phyloP scores from a whole-genome alignment of 768 basidiomycete species.

The Mycena filopes region DNA sequence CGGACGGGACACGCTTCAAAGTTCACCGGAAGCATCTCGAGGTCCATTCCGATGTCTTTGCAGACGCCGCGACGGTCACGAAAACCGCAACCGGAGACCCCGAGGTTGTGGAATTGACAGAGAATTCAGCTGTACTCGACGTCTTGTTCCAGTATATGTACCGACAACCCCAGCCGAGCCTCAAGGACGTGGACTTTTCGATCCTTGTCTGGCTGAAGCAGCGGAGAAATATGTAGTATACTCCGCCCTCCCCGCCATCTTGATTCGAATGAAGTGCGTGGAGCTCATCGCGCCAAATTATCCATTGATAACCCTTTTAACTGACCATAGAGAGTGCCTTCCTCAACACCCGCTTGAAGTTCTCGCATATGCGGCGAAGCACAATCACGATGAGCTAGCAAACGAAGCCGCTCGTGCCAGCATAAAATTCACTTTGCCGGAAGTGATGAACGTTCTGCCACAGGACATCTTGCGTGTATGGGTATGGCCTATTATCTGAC shows the following conservation, averaged over 20 bases:
- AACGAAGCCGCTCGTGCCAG: neutral
- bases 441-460: neutral
- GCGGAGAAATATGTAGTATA: slow-evolving; percentile 1
- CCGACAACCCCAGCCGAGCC: slow-evolving; percentile 33
- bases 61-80: neutral
- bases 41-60: slow-evolving; percentile 27
- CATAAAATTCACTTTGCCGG: neutral
- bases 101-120: slow-evolving; percentile 8
- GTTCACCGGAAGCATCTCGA: slow-evolving; percentile 28
- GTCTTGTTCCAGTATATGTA: slow-evolving; percentile 37
- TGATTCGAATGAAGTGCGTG: neutral
- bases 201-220: slow-evolving; percentile 6
- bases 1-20: slow-evolving; percentile 23
- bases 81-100: neutral
- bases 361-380: neutral
- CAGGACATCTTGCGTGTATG: slow-evolving; percentile 1
- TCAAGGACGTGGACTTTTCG: slow-evolving; percentile 24
- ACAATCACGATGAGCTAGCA: neutral
- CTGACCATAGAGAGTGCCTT: neutral
- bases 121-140: slow-evolving; percentile 33
- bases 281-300: neutral
- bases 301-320: too few species aligned
- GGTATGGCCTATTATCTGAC: too few species aligned
- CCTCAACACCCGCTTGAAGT: neutral
- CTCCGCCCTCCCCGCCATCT: neutral